These are phyloP conservation scores for Pichia paraexigua DNA, from an alignment of 805 yeast genomes.

Conservation along the genomic window DNA sequence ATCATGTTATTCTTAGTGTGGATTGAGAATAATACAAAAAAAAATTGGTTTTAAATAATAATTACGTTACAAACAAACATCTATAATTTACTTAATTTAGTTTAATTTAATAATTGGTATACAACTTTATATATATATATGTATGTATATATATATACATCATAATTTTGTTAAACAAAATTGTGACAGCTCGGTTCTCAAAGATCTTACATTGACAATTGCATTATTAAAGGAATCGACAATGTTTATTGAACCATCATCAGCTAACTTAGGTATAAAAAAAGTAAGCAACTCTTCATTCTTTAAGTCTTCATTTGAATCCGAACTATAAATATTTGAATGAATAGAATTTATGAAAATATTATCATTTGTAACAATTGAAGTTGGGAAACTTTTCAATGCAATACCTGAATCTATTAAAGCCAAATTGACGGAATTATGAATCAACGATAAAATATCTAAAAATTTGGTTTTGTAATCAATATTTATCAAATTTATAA, in stretches of 20 bases:
- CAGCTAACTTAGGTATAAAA: conserved; percentile 40
- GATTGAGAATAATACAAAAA: background rate
- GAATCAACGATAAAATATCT: conserved; percentile 35
- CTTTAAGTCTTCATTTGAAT: conserved; percentile 3
- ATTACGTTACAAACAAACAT: background rate
- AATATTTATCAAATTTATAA: conserved; percentile 56
- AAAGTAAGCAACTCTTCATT: conserved; percentile 47
- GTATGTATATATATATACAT: too few relatives aligned
- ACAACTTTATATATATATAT: background rate
- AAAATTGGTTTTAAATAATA: too few relatives aligned
- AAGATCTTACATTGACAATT: conserved; percentile 37
- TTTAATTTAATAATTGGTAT: background rate
- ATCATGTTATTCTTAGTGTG: background rate
- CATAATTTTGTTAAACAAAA: conserved; percentile 27
- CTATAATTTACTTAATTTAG: background rate
- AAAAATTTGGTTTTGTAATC: conserved; percentile 28
- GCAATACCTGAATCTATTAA: conserved; percentile 82
- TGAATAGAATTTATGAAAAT: conserved; percentile 31
- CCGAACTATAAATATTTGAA: conserved; percentile 9
- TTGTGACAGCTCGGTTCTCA: conserved; percentile 39
- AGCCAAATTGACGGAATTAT: conserved; percentile 64
- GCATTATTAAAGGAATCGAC: conserved; percentile 22
- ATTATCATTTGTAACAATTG: conserved; percentile 21
- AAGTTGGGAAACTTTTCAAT: conserved; percentile 66
- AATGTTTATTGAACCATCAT: conserved; percentile 21